A percentile compares a stretch with the other conserved stretches of the same genome.
These are phyloP conservation scores for Mayamaea pseudoterrestris DNA, from an alignment of 108 stramenopile genomes.

Conservation along the genomic window DNA sequence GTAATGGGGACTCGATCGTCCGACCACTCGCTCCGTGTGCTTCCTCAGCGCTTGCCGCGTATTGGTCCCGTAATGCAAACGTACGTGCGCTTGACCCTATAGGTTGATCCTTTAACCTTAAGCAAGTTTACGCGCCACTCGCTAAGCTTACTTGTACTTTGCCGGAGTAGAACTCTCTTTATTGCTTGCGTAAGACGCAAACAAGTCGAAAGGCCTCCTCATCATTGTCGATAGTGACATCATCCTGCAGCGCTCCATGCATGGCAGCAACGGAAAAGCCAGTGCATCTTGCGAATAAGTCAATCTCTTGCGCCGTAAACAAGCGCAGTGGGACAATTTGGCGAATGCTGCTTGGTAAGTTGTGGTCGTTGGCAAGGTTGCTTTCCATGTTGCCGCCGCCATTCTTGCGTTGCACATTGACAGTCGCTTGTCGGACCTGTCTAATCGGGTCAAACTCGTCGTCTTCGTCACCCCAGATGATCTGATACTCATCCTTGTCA, in stretches of 20 bases:
- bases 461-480: slow-evolving; percentile 76
- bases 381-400: too few relatives aligned
- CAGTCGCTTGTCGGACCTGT: slow-evolving; percentile 66
- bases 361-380: slow-evolving; percentile 7
- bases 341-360: slow-evolving; percentile 33
- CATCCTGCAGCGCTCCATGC: slow-evolving; percentile 58
- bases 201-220: slow-evolving; percentile 73
- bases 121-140: too few relatives aligned
- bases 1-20: too few relatives aligned
- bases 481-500: slow-evolving; percentile 57
- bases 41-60: too few relatives aligned
- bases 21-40: too few relatives aligned
- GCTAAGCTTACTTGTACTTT: too few relatives aligned
- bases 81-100: too few relatives aligned
- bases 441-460: slow-evolving; percentile 69
- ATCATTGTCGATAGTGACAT: slow-evolving; percentile 57
- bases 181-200: slow-evolving; percentile 51
- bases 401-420: slow-evolving; percentile 44
- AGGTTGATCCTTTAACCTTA: too few relatives aligned
- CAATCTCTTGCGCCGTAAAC: slow-evolving; percentile 78
- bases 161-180: too few relatives aligned
- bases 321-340: slow-evolving; percentile 67
- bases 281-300: slow-evolving; percentile 41
- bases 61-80: too few relatives aligned
- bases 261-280: slow-evolving; percentile 55